These are phyloP conservation scores for Pichia californica DNA, from an alignment of 805 yeast genomes.

Conservation along the genomic window DNA sequence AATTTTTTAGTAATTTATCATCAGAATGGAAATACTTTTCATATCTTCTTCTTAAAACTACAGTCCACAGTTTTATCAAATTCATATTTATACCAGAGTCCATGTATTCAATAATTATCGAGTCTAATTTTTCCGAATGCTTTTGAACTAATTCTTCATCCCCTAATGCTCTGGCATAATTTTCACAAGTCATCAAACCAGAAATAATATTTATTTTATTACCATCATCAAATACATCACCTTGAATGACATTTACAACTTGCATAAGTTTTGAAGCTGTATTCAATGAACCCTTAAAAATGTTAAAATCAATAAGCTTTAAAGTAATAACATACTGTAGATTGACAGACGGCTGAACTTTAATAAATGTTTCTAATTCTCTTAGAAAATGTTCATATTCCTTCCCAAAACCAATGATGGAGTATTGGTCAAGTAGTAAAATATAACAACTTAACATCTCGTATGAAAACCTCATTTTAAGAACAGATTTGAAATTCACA, in stretches of 20 bases:
- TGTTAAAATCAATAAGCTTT: conserved; percentile 19
- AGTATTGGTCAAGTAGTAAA: conserved; percentile 33
- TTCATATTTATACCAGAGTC: not conserved
- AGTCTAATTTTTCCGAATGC: conserved; percentile 9
- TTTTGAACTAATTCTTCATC: not conserved
- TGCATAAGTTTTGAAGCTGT: conserved; percentile 13
- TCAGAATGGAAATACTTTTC: not conserved
- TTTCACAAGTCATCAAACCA: not conserved
- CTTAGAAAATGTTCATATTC: conserved; percentile 50
- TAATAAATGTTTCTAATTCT: conserved; percentile 40
- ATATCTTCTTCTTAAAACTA: conserved; percentile 6
- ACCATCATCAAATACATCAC: not conserved
- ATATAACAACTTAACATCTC: conserved; percentile 34
- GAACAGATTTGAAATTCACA: conserved; percentile 15
- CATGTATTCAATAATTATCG: conserved; percentile 1
- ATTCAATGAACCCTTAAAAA: conserved; percentile 13
- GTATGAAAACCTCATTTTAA: conserved; percentile 33
- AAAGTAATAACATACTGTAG: conserved; percentile 18
- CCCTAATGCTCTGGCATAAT: conserved; percentile 2
- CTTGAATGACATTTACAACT: not conserved
- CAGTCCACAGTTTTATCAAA: conserved; percentile 3
- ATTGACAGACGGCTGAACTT: conserved; percentile 24
- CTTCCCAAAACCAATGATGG: conserved; percentile 48
- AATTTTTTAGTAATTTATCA: not conserved
- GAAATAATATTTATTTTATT: not conserved